These are phyloP conservation scores for Oropetium thomaeum DNA, from an alignment of 176 grass and related monocot species.

Conservation along the genomic window DNA sequence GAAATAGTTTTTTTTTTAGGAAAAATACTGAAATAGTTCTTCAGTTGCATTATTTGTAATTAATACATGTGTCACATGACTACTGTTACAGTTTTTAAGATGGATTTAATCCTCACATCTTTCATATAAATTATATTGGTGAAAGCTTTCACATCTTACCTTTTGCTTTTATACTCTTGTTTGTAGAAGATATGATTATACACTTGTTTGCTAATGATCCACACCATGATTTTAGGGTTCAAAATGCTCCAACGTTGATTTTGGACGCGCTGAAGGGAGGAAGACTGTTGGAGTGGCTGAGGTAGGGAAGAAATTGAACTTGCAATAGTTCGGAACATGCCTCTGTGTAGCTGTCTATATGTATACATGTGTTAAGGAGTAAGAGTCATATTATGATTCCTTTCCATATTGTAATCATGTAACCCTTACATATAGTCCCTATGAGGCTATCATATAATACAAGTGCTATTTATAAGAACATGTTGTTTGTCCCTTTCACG, in stretches of 20 bases:
- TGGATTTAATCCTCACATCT: background rate
- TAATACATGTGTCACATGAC: background rate
- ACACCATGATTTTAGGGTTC: slow-evolving; percentile 52
- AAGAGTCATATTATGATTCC: too few relatives aligned
- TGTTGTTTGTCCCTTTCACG: background rate
- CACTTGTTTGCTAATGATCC: slow-evolving; percentile 24
- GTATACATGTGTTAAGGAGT: too few relatives aligned
- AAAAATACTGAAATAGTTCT: background rate
- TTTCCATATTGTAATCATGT: too few relatives aligned
- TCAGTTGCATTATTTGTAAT: background rate
- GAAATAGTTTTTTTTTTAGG: background rate
- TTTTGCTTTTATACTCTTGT: slow-evolving; percentile 6
- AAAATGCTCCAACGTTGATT: slow-evolving; percentile 53
- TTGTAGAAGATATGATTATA: background rate
- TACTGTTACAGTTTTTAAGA: background rate
- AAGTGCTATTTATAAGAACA: too few relatives aligned
- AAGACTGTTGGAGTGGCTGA: slow-evolving; percentile 67
- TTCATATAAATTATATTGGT: background rate
- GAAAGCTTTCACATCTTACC: background rate
- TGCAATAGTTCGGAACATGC: background rate
- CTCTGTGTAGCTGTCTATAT: slow-evolving; percentile 7
- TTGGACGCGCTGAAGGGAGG: slow-evolving; percentile 57
- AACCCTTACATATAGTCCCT: too few relatives aligned
- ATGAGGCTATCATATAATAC: too few relatives aligned
- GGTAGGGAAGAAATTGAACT: slow-evolving; percentile 43